Percentiles rank a stretch among this genome's conserved stretches.
phyloP scores from a whole-genome alignment of 768 basidiomycete species.

The Psilocybe azurescens region DNA sequence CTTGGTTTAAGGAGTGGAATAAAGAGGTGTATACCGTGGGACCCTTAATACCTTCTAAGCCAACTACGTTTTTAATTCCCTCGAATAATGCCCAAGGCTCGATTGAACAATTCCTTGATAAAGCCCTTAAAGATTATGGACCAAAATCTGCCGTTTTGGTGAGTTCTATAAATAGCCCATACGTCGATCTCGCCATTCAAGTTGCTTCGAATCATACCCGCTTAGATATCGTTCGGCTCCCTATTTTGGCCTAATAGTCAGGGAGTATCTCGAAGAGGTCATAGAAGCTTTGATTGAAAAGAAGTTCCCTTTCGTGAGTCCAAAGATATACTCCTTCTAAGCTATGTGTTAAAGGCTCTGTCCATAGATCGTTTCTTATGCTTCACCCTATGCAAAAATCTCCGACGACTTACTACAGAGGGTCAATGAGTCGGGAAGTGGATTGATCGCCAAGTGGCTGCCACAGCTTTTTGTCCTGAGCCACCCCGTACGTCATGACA shows the following conservation, averaged over 20 bases:
- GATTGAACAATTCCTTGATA: slow-evolving; percentile 6
- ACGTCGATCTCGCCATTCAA: background rate
- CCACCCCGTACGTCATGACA: slow-evolving; percentile 10
- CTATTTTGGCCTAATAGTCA: background rate
- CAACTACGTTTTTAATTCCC: background rate
- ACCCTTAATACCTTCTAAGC: slow-evolving; percentile 6
- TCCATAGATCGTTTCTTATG: background rate
- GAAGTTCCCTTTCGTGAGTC: slow-evolving; percentile 9
- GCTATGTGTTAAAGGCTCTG: background rate
- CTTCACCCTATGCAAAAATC: background rate
- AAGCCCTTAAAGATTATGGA: background rate
- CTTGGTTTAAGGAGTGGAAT: slow-evolving; percentile 8
- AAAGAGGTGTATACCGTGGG: slow-evolving; percentile 8
- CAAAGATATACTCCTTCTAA: background rate
- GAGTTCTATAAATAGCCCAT: background rate
- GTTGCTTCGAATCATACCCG: background rate
- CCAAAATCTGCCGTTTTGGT: slow-evolving; percentile 7
- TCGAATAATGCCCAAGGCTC: background rate
- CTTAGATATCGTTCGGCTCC: slow-evolving; percentile 7
- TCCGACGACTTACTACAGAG: background rate
- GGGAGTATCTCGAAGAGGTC: slow-evolving; percentile 3
- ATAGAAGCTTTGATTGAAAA: slow-evolving; percentile 12
- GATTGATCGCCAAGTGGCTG: background rate
- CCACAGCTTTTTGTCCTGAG: slow-evolving; percentile 13
- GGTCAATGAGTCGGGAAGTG: background rate